phyloP scores from a whole-genome alignment of 2,329 filamentous ascomycete species.

The Thelonectria olida region DNA sequence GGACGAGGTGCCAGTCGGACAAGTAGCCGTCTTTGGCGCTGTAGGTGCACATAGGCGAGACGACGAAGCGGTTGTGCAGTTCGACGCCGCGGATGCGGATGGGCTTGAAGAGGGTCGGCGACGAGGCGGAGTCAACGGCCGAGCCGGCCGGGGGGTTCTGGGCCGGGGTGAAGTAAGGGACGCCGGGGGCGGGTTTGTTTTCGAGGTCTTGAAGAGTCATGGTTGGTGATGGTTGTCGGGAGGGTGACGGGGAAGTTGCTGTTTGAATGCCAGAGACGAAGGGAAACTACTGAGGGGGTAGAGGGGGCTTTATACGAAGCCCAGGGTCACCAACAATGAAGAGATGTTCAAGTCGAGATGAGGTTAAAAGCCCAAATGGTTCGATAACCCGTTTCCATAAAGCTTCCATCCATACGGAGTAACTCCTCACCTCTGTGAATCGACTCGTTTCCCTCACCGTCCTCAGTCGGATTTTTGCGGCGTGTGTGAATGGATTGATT shows the following conservation, averaged over 20 bases:
- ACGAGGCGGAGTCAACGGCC: slow-evolving; percentile 48
- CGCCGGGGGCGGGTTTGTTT: slow-evolving; percentile 54
- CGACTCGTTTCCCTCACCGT: neutral
- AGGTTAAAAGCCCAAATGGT: neutral
- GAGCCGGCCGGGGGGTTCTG: slow-evolving; percentile 63
- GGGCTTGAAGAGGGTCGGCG: slow-evolving; percentile 66
- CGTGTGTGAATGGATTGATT: neutral
- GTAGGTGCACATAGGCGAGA: slow-evolving; percentile 71
- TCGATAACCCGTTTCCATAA: neutral
- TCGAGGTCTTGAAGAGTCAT: slow-evolving; percentile 35
- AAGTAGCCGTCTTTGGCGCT: slow-evolving; percentile 70
- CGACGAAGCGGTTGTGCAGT: slow-evolving; percentile 65
- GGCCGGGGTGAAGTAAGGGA: slow-evolving; percentile 63
- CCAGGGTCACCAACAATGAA: too few relatives aligned
- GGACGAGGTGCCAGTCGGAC: slow-evolving; percentile 84
- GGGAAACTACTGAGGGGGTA: too few relatives aligned
- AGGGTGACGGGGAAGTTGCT: neutral
- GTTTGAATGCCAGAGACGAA: too few relatives aligned
- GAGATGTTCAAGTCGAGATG: neutral
- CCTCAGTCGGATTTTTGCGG: neutral
- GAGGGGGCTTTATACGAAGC: too few relatives aligned
- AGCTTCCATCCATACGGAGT: neutral
- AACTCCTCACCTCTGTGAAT: too few relatives aligned
- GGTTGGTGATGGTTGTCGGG: neutral
- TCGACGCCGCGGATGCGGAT: slow-evolving; percentile 62